A percentile compares a stretch with the other conserved stretches of the same genome.
These are phyloP conservation scores for Mycena sp. DNA, from an alignment of 1,284 basidiomycete species.

Conservation along the genomic window DNA sequence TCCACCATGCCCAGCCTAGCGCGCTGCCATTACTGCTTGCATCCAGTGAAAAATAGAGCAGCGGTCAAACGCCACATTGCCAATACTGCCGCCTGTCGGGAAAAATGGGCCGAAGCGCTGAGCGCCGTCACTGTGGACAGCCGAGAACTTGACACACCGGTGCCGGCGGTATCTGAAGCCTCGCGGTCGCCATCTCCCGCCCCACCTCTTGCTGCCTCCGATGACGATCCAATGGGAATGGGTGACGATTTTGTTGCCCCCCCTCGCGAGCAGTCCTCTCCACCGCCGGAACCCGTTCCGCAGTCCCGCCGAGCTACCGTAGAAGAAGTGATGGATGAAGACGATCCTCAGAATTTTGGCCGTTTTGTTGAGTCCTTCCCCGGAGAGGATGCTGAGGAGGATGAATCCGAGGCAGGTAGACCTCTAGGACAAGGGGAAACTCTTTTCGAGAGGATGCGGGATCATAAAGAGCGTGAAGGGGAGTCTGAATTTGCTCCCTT, in stretches of 20 bases:
- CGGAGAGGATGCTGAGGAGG: background rate
- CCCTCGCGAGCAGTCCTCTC: background rate
- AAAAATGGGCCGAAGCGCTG: background rate
- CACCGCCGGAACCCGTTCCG: background rate
- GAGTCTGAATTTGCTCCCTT: background rate
- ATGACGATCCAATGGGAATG: background rate
- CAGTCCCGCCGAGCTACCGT: slow-evolving; percentile 6
- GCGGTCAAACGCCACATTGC: background rate
- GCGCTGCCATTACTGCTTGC: slow-evolving; percentile 1
- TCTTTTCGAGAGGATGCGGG: background rate
- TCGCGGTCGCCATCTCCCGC: background rate
- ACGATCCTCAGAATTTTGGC: background rate
- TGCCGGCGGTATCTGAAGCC: background rate
- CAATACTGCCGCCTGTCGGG: background rate
- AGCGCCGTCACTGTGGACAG: background rate
- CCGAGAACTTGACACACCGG: too few relatives aligned
- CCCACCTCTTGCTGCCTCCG: too few relatives aligned
- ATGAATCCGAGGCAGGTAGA: background rate
- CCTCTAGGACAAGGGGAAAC: background rate
- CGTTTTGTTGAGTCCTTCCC: background rate
- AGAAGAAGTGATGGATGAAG: slow-evolving; percentile 5
- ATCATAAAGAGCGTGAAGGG: background rate
- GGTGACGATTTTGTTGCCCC: slow-evolving; percentile 1
- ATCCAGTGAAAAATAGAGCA: background rate
- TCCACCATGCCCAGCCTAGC: background rate